phyloP scores from a whole-genome alignment of 139 green algal species.

The Chlamydomonas sp. region DNA sequence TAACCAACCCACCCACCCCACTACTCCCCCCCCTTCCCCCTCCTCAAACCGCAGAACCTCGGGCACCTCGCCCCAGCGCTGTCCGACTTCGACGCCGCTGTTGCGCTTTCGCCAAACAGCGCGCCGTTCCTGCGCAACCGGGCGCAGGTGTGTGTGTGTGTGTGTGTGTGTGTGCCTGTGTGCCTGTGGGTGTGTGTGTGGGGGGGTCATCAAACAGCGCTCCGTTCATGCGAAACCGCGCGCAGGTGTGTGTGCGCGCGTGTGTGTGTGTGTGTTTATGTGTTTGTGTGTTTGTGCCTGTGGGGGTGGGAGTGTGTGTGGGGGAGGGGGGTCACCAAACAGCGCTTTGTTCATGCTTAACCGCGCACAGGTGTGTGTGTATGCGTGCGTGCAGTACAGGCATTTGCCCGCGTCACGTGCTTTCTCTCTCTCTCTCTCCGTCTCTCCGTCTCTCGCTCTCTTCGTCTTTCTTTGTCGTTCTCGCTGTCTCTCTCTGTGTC shows the following conservation, averaged over 20 bases:
- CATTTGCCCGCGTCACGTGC: background rate
- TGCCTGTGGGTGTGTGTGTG: background rate
- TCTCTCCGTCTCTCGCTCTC: background rate
- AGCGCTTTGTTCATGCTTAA: too few relatives aligned
- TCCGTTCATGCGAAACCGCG: too few relatives aligned
- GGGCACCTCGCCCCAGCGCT: constrained; percentile 27
- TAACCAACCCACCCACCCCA: too few relatives aligned
- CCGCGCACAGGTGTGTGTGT: too few relatives aligned
- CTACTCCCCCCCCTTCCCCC: too few relatives aligned
- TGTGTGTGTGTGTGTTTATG: too few relatives aligned
- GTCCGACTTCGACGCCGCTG: constrained; percentile 45
- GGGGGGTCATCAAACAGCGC: background rate
- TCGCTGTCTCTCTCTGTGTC: too few relatives aligned
- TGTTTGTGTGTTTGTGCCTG: background rate
- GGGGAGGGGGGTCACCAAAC: background rate
- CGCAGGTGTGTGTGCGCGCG: too few relatives aligned
- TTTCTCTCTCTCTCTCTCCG: background rate
- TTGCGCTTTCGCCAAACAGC: constrained; percentile 30
- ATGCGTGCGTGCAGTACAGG: too few relatives aligned
- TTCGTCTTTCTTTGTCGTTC: too few relatives aligned
- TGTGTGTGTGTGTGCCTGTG: constrained; percentile 6
- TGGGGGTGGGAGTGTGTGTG: background rate
- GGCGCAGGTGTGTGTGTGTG: constrained; percentile 34
- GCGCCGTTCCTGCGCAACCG: constrained; percentile 44
- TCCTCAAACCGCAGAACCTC: too few relatives aligned